These are phyloP conservation scores for Neonectria faginata DNA, from an alignment of 2,329 filamentous ascomycete genomes.

Conservation along the genomic window DNA sequence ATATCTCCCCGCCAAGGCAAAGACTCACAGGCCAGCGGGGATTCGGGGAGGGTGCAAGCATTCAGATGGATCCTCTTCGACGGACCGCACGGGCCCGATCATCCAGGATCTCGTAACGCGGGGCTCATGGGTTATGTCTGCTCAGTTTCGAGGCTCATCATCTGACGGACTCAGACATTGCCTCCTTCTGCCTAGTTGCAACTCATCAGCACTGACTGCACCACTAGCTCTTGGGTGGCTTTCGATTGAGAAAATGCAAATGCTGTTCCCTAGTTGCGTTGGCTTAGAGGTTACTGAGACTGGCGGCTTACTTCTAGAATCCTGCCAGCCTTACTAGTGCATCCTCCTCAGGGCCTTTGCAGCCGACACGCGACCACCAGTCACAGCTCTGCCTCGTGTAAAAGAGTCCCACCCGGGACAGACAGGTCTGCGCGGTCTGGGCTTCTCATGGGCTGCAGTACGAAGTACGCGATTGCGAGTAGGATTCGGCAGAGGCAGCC, in stretches of 20 bases:
- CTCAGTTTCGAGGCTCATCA: background rate
- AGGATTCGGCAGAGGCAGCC: slow-evolving; percentile 9
- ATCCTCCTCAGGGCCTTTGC: background rate
- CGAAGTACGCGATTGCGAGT: background rate
- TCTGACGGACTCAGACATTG: slow-evolving; percentile 4
- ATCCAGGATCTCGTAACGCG: slow-evolving; percentile 26
- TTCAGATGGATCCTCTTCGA: slow-evolving; percentile 16
- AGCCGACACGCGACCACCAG: slow-evolving; percentile 14
- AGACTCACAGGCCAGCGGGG: slow-evolving; percentile 7
- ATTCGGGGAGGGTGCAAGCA: slow-evolving; percentile 3
- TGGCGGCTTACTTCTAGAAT: slow-evolving; percentile 23
- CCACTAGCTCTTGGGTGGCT: background rate
- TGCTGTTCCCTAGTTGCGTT: slow-evolving; percentile 10
- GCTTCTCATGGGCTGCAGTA: slow-evolving; percentile 1
- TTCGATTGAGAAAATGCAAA: background rate
- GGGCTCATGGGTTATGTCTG: slow-evolving; percentile 6
- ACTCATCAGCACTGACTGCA: slow-evolving; percentile 3
- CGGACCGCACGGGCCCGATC: slow-evolving; percentile 23
- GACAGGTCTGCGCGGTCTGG: background rate
- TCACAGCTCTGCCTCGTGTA: slow-evolving; percentile 5
- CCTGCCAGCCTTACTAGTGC: slow-evolving; percentile 21
- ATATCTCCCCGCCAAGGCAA: background rate
- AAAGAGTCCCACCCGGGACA: background rate
- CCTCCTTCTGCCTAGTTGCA: slow-evolving; percentile 6
- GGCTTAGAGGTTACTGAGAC: background rate